Evolutionary conservation across 2,329 filamentous ascomycete species (phyloP).

Genomic region (Paecilomyces fulvus): DNA sequence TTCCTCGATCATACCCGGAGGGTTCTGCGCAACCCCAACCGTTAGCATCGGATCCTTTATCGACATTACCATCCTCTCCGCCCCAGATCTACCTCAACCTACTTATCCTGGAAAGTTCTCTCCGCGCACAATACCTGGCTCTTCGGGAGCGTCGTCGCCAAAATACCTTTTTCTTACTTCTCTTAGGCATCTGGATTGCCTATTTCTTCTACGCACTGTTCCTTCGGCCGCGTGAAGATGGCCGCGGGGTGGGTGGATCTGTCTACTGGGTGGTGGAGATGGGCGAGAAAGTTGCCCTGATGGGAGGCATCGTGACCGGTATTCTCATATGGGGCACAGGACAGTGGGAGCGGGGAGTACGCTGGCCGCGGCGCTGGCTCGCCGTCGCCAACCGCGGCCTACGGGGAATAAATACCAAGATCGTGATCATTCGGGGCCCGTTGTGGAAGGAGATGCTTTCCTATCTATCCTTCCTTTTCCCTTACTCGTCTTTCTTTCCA

Average conservation of each 20-base stretch:
- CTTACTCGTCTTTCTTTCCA: slow-evolving; percentile 63
- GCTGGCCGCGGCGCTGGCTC: slow-evolving; percentile 91
- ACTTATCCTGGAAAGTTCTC: slow-evolving; percentile 86
- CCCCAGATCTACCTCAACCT: slow-evolving; percentile 98
- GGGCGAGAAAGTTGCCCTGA: slow-evolving; percentile 80
- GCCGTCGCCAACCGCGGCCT: slow-evolving; percentile 81
- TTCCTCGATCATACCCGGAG: slow-evolving; percentile 18
- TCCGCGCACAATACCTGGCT: slow-evolving; percentile 87
- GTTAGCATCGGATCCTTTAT: slow-evolving; percentile 58
- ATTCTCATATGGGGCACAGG: slow-evolving; percentile 88
- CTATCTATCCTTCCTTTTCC: slow-evolving; percentile 67
- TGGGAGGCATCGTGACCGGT: slow-evolving; percentile 80
- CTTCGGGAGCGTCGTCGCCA: slow-evolving; percentile 80
- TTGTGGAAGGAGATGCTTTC: slow-evolving; percentile 73
- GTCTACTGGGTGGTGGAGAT: slow-evolving; percentile 96
- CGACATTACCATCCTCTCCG: slow-evolving; percentile 76
- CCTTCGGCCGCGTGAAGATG: slow-evolving; percentile 92
- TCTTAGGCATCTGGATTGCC: slow-evolving; percentile 70
- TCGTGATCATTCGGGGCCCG: slow-evolving; percentile 75
- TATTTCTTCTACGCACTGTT: slow-evolving; percentile 88
- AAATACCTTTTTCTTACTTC: slow-evolving; percentile 81
- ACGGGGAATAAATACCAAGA: slow-evolving; percentile 89
- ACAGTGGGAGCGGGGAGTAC: slow-evolving; percentile 89
- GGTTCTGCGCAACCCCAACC: slow-evolving; percentile 28
- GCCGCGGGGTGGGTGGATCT: slow-evolving; percentile 78